These are phyloP conservation scores for Hypoxylon trugodes DNA, from an alignment of 495 filamentous ascomycete genomes.

Conservation along the genomic window DNA sequence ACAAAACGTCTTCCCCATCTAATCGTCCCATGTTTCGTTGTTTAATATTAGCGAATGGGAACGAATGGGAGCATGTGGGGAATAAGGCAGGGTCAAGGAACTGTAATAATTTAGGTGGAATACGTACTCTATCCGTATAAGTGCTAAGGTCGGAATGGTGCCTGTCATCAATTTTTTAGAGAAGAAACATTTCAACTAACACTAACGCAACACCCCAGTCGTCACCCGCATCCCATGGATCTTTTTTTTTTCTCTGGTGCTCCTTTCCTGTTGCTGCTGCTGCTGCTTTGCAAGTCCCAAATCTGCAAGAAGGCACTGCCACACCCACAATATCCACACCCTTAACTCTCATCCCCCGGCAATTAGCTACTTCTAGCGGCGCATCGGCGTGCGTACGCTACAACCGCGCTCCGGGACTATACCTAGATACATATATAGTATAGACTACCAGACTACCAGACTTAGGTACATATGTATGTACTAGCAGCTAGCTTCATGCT, in stretches of 20 bases:
- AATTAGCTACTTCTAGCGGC: slow-evolving; percentile 37
- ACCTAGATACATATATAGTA: slow-evolving; percentile 1
- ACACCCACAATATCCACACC: slow-evolving; percentile 29
- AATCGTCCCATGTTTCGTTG: slow-evolving; percentile 36
- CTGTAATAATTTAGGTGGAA: slow-evolving; percentile 17
- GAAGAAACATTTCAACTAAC: neutral
- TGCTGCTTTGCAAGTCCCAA: slow-evolving; percentile 7
- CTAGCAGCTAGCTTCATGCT: neutral
- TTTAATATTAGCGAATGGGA: slow-evolving; percentile 38
- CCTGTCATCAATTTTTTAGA: slow-evolving; percentile 37
- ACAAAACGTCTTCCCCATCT: slow-evolving; percentile 29
- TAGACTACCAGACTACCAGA: no score
- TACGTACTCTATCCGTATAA: slow-evolving; percentile 3
- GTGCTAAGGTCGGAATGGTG: slow-evolving; percentile 18
- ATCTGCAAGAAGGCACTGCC: slow-evolving; percentile 37
- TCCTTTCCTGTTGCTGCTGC: slow-evolving; percentile 18
- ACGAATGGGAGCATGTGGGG: slow-evolving; percentile 39
- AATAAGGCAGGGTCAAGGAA: slow-evolving; percentile 16
- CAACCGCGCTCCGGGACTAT: slow-evolving; percentile 27
- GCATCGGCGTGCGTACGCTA: slow-evolving; percentile 30
- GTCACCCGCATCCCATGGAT: slow-evolving; percentile 34
- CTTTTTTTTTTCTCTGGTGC: no score
- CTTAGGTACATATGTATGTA: no score
- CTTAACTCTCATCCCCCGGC: slow-evolving; percentile 35
- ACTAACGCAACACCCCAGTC: slow-evolving; percentile 11